phyloP scores from a whole-genome alignment of 768 basidiomycete genomes.

The Phylloporus rhodoxanthus region DNA sequence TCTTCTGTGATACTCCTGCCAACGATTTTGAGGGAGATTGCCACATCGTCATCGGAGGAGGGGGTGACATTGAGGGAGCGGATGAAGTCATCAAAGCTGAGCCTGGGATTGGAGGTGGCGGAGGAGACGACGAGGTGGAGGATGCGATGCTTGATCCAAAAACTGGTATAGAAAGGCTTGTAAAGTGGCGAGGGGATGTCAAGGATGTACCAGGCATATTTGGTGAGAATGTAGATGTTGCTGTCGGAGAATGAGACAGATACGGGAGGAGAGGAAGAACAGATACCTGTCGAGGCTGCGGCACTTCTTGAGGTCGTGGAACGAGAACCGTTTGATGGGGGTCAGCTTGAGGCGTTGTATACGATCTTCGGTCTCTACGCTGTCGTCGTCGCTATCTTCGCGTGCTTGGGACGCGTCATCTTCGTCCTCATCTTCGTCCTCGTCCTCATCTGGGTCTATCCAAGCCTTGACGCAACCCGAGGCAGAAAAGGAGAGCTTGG shows the following conservation, averaged over 20 bases:
- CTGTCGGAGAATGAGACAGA: conserved; percentile 32
- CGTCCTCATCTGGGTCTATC: conserved; percentile 31
- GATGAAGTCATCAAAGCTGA: conserved; percentile 39
- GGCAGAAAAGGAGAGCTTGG: conserved; percentile 28
- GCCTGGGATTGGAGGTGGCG: conserved; percentile 30
- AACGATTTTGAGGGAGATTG: conserved; percentile 33
- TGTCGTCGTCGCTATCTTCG: conserved; percentile 1
- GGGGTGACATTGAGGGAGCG: conserved; percentile 29
- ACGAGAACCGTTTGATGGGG: conserved; percentile 40
- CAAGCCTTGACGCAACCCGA: conserved; percentile 36
- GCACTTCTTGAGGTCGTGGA: conserved; percentile 35
- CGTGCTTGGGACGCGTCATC: conserved; percentile 15
- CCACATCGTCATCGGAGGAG: conserved; percentile 28
- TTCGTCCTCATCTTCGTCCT: conserved; percentile 19
- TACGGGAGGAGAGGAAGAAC: not conserved
- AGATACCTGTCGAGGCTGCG: conserved; percentile 41
- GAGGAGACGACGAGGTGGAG: conserved; percentile 43
- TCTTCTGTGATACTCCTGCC: conserved; percentile 38
- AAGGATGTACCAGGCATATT: conserved; percentile 67
- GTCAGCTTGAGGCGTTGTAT: conserved; percentile 36
- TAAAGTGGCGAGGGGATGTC: conserved; percentile 44
- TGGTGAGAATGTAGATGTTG: conserved; percentile 58
- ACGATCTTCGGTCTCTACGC: conserved; percentile 2
- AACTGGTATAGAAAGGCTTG: conserved; percentile 36
- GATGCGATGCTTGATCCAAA: conserved; percentile 47